Conservation (phyloP, 768 basidiomycete species). For the Cystofilobasidium capitatum region DNA sequence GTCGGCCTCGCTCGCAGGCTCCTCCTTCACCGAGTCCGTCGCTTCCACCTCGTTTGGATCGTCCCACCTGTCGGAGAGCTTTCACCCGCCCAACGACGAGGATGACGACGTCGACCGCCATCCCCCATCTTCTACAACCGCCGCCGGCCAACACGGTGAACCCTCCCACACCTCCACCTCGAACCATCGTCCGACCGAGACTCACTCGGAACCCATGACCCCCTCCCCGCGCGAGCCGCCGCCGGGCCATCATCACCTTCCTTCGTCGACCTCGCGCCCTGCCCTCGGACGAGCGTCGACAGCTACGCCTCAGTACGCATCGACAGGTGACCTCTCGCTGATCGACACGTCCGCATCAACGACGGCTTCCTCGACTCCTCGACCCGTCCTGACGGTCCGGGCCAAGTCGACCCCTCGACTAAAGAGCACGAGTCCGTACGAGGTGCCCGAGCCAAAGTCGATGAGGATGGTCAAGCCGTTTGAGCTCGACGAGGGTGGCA, state of each 20-base stretch:
- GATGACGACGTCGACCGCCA: too few relatives aligned
- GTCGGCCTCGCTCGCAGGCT: slow-evolving; percentile 6
- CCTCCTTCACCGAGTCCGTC: background rate
- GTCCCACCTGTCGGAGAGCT: background rate
- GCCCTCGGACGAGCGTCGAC: background rate
- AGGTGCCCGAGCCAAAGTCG: background rate
- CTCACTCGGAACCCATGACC: background rate
- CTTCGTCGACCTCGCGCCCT: too few relatives aligned
- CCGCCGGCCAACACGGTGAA: background rate
- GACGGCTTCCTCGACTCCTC: background rate
- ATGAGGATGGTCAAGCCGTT: background rate
- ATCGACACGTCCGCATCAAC: background rate
- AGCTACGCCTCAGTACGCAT: background rate
- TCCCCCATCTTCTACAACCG: background rate
- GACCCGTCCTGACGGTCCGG: slow-evolving; percentile 2
- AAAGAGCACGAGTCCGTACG: background rate
- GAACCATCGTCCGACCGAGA: background rate
- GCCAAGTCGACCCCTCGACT: slow-evolving; percentile 12
- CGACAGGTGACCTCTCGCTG: background rate
- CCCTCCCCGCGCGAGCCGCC: background rate
- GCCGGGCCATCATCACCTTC: background rate
- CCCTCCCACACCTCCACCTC: background rate
- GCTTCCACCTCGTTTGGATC: background rate
- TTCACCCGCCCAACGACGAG: background rate
- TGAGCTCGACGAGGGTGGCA: background rate